Evolutionary conservation across 768 basidiomycete genomes (phyloP).

Genomic region (Boletus vermiculosoides): DNA sequence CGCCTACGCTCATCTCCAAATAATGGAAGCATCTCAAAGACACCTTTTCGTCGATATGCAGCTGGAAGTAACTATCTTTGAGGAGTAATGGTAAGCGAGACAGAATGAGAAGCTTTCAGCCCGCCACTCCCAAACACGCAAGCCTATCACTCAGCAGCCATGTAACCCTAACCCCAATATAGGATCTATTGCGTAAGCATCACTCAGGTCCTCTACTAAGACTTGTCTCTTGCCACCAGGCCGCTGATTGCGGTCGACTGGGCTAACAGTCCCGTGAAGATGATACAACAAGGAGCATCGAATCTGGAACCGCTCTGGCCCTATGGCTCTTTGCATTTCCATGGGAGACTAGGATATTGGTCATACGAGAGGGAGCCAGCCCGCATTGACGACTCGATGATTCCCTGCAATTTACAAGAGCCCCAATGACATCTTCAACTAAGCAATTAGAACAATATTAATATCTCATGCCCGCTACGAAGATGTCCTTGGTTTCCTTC

Average conservation of each 20-base stretch:
- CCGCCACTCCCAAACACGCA: neutral
- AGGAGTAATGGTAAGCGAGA: neutral
- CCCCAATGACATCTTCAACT: too few species aligned
- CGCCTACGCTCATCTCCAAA: constrained; percentile 52
- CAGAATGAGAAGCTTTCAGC: neutral
- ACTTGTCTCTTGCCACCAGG: too few species aligned
- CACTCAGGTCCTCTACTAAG: neutral
- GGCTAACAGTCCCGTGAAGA: too few species aligned
- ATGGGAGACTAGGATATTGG: neutral
- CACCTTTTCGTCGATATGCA: neutral
- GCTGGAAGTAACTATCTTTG: neutral
- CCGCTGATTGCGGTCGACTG: too few species aligned
- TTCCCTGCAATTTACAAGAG: too few species aligned
- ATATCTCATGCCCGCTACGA: too few species aligned
- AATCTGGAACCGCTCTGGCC: neutral
- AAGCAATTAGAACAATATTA: too few species aligned
- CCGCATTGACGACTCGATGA: too few species aligned
- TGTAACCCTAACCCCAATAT: neutral
- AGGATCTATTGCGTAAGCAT: neutral
- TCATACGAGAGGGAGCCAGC: too few species aligned
- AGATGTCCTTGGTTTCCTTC: too few species aligned
- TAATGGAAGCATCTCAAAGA: constrained; percentile 38
- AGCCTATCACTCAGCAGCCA: neutral
- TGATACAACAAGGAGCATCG: too few species aligned
- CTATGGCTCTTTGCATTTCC: neutral